Evolutionary conservation across 2,329 filamentous ascomycete genomes (phyloP).

Genomic region (Albifimbria verrucaria): DNA sequence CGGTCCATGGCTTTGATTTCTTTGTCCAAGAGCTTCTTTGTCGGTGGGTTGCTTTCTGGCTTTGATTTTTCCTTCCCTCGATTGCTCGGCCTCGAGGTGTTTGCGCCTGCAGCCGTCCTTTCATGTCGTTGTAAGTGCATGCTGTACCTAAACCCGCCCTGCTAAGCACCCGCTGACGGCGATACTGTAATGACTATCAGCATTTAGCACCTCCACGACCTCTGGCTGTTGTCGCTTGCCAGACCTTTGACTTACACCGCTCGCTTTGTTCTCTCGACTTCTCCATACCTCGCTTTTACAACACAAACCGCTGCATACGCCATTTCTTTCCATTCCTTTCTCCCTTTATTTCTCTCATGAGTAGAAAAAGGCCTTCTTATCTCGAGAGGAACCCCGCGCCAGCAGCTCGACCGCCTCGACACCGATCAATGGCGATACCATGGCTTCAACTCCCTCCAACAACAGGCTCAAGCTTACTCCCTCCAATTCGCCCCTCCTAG

Average conservation of each 20-base stretch:
- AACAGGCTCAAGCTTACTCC: slow-evolving; percentile 68
- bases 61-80: slow-evolving; percentile 8
- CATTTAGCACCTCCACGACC: background rate
- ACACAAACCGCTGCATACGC: background rate
- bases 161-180: too few species aligned
- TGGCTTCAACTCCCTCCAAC: slow-evolving; percentile 56
- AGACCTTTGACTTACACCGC: slow-evolving; percentile 4
- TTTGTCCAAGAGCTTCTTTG: background rate
- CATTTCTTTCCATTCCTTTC: slow-evolving; percentile 4
- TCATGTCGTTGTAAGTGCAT: slow-evolving; percentile 5
- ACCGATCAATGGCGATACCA: slow-evolving; percentile 51
- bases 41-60: background rate
- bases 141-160: background rate
- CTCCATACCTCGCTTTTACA: background rate
- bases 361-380: too few species aligned
- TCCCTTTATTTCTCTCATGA: slow-evolving; percentile 1
- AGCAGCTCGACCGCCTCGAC: background rate
- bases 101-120: too few species aligned
- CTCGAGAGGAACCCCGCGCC: too few species aligned
- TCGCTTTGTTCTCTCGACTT: background rate
- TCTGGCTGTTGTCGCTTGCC: slow-evolving; percentile 1
- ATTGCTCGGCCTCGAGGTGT: background rate
- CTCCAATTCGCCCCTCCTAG: slow-evolving; percentile 69
- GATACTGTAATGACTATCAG: too few species aligned
- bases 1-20: background rate